Evolutionary conservation across 768 basidiomycete species (phyloP).

Genomic region (Lentinula aciculospora): DNA sequence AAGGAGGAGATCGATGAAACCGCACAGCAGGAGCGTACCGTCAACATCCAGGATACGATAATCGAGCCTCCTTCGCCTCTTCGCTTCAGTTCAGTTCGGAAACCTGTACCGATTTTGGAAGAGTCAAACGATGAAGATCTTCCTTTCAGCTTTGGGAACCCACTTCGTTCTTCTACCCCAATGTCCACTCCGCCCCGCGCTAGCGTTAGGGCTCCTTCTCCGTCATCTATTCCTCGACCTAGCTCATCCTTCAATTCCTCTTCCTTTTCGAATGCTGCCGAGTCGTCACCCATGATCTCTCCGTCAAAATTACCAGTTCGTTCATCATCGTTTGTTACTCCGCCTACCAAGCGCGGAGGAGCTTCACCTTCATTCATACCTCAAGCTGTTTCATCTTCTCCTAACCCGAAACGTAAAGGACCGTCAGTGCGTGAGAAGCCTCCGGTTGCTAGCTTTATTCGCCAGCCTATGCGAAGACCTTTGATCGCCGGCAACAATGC

Average conservation of each 20-base stretch:
- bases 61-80: slow-evolving; percentile 13
- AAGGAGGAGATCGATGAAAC: slow-evolving; percentile 21
- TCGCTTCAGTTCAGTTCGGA: slow-evolving; percentile 8
- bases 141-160: slow-evolving; percentile 13
- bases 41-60: slow-evolving; percentile 36
- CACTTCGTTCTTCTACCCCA: slow-evolving; percentile 16
- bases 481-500: slow-evolving; percentile 19
- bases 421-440: slow-evolving; percentile 25
- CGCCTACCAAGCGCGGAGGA: slow-evolving; percentile 48
- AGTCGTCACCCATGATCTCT: slow-evolving; percentile 26
- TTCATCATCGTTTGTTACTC: slow-evolving; percentile 33
- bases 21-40: slow-evolving; percentile 21
- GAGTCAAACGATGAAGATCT: slow-evolving; percentile 19
- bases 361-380: slow-evolving; percentile 54
- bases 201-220: background rate
- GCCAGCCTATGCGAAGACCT: slow-evolving; percentile 37
- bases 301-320: slow-evolving; percentile 8
- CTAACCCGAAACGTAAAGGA: slow-evolving; percentile 22
- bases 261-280: slow-evolving; percentile 21
- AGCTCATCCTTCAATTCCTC: slow-evolving; percentile 26
- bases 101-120: slow-evolving; percentile 9
- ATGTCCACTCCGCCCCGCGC: slow-evolving; percentile 15
- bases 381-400: slow-evolving; percentile 45
- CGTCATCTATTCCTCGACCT: slow-evolving; percentile 47
- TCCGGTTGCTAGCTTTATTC: slow-evolving; percentile 35